Conservation (phyloP, 106 monocot species). For the Platanthera guangdongensis region DNA sequence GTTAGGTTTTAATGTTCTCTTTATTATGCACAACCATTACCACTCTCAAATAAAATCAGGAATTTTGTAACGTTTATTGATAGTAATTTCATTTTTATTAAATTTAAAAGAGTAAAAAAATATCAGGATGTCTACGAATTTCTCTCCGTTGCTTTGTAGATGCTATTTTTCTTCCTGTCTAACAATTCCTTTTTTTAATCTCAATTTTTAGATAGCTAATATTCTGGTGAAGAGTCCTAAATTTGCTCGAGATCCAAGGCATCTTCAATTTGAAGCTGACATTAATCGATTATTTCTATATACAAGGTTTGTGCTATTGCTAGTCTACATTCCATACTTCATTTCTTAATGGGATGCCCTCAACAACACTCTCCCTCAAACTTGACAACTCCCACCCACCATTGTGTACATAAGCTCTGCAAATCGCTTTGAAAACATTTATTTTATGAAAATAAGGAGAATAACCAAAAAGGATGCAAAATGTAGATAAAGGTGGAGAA, state of each 20-base stretch:
- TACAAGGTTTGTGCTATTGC: conserved; percentile 49
- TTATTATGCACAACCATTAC: too few species aligned
- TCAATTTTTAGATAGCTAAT: conserved; percentile 16
- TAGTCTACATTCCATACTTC: neutral
- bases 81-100: neutral
- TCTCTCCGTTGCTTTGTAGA: neutral
- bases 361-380: neutral
- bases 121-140: neutral
- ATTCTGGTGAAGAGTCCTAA: conserved; percentile 56
- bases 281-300: conserved; percentile 87
- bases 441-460: neutral
- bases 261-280: conserved; percentile 90
- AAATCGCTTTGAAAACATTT: neutral
- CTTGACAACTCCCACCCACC: neutral
- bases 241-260: conserved; percentile 86
- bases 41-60: neutral
- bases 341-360: neutral
- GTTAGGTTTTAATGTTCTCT: too few species aligned
- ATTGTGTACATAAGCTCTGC: neutral
- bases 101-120: neutral
- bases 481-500: neutral
- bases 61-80: neutral
- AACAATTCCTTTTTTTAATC: neutral
- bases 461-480: neutral
- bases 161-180: neutral